Evolutionary conservation across 2,329 filamentous ascomycete species (phyloP).

Genomic region (Diaporthe sp.): DNA sequence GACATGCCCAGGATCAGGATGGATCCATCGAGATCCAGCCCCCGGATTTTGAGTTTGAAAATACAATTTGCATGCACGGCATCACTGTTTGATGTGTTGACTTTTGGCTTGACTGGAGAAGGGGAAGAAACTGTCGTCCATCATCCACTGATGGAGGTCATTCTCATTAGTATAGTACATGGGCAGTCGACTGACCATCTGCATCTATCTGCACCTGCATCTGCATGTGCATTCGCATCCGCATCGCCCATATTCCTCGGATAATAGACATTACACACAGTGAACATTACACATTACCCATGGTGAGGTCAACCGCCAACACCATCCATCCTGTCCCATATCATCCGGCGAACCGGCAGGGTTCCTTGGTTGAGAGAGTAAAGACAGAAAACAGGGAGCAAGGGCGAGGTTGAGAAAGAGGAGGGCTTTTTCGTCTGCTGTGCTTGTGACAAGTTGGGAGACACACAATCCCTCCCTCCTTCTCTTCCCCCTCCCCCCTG

Average conservation of each 20-base stretch:
- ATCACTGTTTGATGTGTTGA: slow-evolving; percentile 20
- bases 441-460: slow-evolving; percentile 11
- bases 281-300: background rate
- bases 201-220: background rate
- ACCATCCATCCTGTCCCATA: background rate
- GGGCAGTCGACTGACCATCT: slow-evolving; percentile 5
- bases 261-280: background rate
- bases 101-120: background rate
- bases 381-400: background rate
- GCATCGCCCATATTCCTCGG: background rate
- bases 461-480: background rate
- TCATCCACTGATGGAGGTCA: background rate
- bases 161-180: background rate
- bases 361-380: background rate
- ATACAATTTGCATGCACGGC: slow-evolving; percentile 29
- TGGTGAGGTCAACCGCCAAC: slow-evolving; percentile 5
- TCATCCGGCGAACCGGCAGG: slow-evolving; percentile 7
- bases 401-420: background rate
- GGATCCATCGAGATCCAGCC: slow-evolving; percentile 34
- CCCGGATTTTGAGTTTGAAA: slow-evolving; percentile 31
- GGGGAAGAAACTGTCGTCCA: background rate
- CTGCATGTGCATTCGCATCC: background rate
- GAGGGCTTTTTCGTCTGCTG: background rate
- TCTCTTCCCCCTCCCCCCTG: background rate
- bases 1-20: slow-evolving; percentile 3